Conservation (phyloP, 768 basidiomycete species). For the Tricholoma sp. region DNA sequence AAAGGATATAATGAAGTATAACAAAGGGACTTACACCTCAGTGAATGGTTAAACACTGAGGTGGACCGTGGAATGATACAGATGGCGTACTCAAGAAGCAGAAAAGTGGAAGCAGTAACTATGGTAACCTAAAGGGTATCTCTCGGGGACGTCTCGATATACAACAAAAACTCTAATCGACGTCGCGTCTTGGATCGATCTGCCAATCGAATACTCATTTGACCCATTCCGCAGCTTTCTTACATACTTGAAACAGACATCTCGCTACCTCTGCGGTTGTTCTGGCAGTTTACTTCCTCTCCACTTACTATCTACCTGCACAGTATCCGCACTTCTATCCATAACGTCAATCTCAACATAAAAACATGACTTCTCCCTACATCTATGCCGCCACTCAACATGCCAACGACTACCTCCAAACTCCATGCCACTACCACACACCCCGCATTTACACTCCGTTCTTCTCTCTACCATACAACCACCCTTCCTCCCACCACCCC, state of each 20-base stretch:
- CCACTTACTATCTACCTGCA: not conserved
- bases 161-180: too few relatives aligned
- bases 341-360: not conserved
- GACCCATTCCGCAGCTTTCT: not conserved
- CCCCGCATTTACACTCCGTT: not conserved
- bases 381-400: not conserved
- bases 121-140: too few relatives aligned
- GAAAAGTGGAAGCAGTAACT: too few relatives aligned
- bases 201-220: not conserved
- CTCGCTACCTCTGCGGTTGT: not conserved
- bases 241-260: not conserved
- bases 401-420: not conserved
- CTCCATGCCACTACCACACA: not conserved
- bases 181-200: not conserved
- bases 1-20: too few relatives aligned
- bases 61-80: too few relatives aligned
- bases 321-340: not conserved
- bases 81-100: too few relatives aligned
- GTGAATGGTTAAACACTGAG: too few relatives aligned
- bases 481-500: not conserved
- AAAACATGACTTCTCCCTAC: not conserved
- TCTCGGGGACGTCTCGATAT: too few relatives aligned
- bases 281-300: not conserved
- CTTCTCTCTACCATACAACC: not conserved
- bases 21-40: too few relatives aligned